phyloP scores from a whole-genome alignment of 1,284 basidiomycete species.

The Rhodotorula sp. region DNA sequence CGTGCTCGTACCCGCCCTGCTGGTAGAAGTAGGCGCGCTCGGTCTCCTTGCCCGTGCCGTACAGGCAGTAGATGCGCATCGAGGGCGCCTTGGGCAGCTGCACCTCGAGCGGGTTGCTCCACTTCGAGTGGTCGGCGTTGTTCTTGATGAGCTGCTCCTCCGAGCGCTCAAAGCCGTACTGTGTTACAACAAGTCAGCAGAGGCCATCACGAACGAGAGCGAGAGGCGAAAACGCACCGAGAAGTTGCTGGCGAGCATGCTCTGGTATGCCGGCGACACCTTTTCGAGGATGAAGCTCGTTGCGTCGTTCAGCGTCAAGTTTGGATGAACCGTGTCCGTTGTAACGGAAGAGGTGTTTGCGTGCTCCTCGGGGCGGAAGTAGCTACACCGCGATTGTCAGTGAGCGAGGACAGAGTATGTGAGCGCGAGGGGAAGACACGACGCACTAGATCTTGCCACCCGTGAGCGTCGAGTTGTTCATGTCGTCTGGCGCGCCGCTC shows the following conservation, averaged over 20 bases:
- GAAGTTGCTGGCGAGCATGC: conserved; percentile 88
- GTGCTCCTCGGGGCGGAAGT: conserved; percentile 41
- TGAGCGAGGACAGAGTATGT: not conserved
- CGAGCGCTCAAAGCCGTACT: conserved; percentile 80
- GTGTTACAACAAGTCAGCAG: not conserved
- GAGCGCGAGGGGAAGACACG: too few species aligned
- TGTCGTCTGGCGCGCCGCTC: conserved; percentile 71
- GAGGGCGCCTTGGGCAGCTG: conserved; percentile 85
- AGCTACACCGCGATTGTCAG: conserved; percentile 9
- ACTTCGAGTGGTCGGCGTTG: conserved; percentile 60
- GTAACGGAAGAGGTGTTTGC: conserved; percentile 48
- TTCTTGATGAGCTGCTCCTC: conserved; percentile 55
- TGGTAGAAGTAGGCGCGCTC: conserved; percentile 64
- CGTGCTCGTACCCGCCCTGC: conserved; percentile 66
- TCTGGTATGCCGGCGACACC: conserved; percentile 55
- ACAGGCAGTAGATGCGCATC: conserved; percentile 91
- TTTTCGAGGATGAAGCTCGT: conserved; percentile 69
- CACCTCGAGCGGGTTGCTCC: conserved; percentile 94
- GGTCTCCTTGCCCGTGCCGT: conserved; percentile 95
- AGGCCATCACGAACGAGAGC: not conserved
- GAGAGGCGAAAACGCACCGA: conserved; percentile 53
- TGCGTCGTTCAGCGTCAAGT: conserved; percentile 79
- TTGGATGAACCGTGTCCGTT: conserved; percentile 55
- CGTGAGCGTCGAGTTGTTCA: conserved; percentile 54
- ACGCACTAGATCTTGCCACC: conserved; percentile 40